These are phyloP conservation scores for Cyclotella kingstonii DNA, from an alignment of 108 stramenopile species.

Conservation along the genomic window DNA sequence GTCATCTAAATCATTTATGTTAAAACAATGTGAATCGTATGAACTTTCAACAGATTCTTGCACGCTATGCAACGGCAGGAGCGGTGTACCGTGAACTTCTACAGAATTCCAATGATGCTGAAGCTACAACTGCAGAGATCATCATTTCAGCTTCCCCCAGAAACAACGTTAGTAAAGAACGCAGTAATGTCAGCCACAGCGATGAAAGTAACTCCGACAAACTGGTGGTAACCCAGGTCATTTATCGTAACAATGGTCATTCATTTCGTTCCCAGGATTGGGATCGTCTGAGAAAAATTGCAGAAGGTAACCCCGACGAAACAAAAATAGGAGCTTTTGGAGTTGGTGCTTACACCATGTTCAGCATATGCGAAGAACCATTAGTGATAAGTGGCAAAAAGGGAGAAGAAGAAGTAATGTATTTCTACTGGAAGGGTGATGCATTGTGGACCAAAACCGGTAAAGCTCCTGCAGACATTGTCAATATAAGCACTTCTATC, in stretches of 20 bases:
- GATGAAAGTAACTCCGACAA: not conserved
- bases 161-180: too few relatives aligned
- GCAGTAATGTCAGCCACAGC: constrained; percentile 1
- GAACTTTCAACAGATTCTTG: constrained; percentile 77
- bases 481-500: constrained; percentile 24
- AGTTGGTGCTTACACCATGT: constrained; percentile 88
- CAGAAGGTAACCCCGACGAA: constrained; percentile 84
- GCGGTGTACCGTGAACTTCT: constrained; percentile 84
- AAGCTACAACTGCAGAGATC: constrained; percentile 75
- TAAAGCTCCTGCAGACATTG: constrained; percentile 25
- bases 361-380: constrained; percentile 81
- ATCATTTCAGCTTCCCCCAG: constrained; percentile 52
- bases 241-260: constrained; percentile 79
- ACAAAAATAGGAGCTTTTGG: constrained; percentile 80
- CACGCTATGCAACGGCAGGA: constrained; percentile 75
- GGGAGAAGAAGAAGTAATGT: constrained; percentile 47
- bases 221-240: constrained; percentile 58
- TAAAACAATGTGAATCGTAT: too few relatives aligned
- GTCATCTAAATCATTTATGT: too few relatives aligned
- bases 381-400: constrained; percentile 60
- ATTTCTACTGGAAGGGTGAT: constrained; percentile 87
- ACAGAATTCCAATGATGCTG: constrained; percentile 87
- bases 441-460: constrained; percentile 69
- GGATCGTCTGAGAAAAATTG: constrained; percentile 78
- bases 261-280: constrained; percentile 83